phyloP scores from a whole-genome alignment of 2,329 filamentous ascomycete genomes.

The Phyllosticta ampelicida region DNA sequence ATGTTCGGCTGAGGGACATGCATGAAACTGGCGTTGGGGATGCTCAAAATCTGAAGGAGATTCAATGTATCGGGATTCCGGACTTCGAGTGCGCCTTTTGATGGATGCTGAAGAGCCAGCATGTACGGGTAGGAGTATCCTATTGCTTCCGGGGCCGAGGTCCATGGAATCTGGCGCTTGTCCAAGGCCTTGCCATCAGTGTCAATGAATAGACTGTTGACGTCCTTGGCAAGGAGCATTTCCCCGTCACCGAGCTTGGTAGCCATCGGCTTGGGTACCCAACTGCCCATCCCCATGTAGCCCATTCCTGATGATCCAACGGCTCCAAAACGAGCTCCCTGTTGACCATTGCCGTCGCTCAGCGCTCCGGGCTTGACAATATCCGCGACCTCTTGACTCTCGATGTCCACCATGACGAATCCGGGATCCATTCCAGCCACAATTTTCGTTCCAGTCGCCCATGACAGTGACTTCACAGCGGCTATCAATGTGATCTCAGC shows the following conservation, averaged over 20 bases:
- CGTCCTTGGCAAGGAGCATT: constrained; percentile 90
- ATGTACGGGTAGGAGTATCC: constrained; percentile 97
- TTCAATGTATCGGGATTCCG: constrained; percentile 86
- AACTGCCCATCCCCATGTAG: constrained; percentile 88
- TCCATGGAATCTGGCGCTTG: constrained; percentile 87
- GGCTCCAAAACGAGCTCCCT: constrained; percentile 68
- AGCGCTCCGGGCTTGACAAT: constrained; percentile 67
- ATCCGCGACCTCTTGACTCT: constrained; percentile 62
- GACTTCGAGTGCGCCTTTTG: constrained; percentile 79
- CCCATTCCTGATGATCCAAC: constrained; percentile 83
- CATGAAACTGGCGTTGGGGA: constrained; percentile 72
- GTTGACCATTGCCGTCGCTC: constrained; percentile 52
- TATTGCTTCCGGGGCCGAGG: constrained; percentile 73
- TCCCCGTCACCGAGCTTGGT: constrained; percentile 72
- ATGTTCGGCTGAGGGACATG: constrained; percentile 89
- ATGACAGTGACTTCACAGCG: constrained; percentile 78
- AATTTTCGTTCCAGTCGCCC: constrained; percentile 77
- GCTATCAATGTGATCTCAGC: constrained; percentile 71
- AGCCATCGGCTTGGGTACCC: constrained; percentile 82
- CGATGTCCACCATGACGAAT: constrained; percentile 80
- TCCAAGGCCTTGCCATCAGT: constrained; percentile 70
- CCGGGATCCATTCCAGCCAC: constrained; percentile 85
- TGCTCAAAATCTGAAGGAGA: constrained; percentile 72
- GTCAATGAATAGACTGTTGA: constrained; percentile 88
- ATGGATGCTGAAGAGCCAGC: constrained; percentile 69